Conservation (phyloP, 495 filamentous ascomycete genomes). For the Annulohypoxylon bovei region DNA sequence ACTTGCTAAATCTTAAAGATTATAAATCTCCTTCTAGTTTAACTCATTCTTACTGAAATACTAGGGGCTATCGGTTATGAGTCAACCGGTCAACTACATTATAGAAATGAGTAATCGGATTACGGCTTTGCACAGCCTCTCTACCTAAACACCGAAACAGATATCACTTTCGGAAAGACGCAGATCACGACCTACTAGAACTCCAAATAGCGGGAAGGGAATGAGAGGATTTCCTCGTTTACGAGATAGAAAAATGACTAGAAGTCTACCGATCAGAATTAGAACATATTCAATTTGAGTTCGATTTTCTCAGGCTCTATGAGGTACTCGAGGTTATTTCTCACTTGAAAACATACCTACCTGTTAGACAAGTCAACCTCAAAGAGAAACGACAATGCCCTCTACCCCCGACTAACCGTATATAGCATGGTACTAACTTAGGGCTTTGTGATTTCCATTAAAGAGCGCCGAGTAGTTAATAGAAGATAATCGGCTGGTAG, state of each 20-base stretch:
- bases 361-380: background rate
- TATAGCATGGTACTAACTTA: background rate
- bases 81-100: constrained; percentile 28
- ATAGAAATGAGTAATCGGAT: constrained; percentile 7
- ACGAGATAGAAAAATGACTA: too few species aligned
- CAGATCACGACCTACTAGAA: too few species aligned
- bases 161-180: background rate
- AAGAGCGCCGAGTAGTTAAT: background rate
- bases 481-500: background rate
- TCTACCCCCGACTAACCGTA: background rate
- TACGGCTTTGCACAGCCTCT: background rate
- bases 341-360: too few species aligned
- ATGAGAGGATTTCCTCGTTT: background rate
- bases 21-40: background rate
- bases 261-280: too few species aligned
- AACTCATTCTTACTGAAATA: background rate
- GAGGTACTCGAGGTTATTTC: too few species aligned
- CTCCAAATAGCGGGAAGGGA: too few species aligned
- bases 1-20: background rate
- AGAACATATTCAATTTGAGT: too few species aligned
- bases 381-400: background rate
- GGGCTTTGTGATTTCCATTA: background rate
- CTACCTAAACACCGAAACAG: background rate
- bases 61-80: constrained; percentile 10
- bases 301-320: too few species aligned